Evolutionary conservation across 176 grass and related monocot genomes (phyloP), one percentile per base, ranked within the genome.

Genomic region (Zea luxurians): DNA sequence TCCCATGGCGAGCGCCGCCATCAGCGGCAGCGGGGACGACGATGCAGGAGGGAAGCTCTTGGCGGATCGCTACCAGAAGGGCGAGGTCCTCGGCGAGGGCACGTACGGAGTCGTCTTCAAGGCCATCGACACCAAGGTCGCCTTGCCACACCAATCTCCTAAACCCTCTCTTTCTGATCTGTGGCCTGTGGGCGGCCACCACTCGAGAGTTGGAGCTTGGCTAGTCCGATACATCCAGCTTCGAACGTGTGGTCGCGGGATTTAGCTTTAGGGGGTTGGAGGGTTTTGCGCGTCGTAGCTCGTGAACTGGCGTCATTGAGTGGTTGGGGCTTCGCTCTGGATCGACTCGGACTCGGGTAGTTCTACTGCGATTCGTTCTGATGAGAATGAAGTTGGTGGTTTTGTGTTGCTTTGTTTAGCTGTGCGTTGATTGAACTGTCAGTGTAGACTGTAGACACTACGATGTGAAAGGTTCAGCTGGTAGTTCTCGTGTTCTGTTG

Each of bases 101-200:
- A 97, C 94, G 55, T 97, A 97, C 67, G 94, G 94, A 7, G 48
- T 97, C 63, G 94, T 97, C 82, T 90, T 90, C 89, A 97, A 94
- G 82, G 94, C 94, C 71, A 90, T 85, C 68, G 94, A 97, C 72
- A 97, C 91, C 64, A 81, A 97, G 94, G 94, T 52, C 5, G 16
- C 20, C 8, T 3, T 16, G 16, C 66, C 18, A 4, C 66, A 46
- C 43, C 76, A 12, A 37, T 2, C 38, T 37, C 17, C 70, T 80
- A 80, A 80, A 59, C 82, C 58, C 77, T 66, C 64, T 34, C 16
- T 46, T 34, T 71, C 82, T 80, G 77, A 88, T 84, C 82, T 80
- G 71, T 64, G 34, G 10, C 27, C 27, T 27, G 27, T 27, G 27
- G 27, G 70, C 64, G 34, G 15, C 34, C 48, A 42, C 46, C 57